These are phyloP conservation scores for Penicillium paxilli DNA, from an alignment of 495 filamentous ascomycete genomes.

Conservation along the genomic window DNA sequence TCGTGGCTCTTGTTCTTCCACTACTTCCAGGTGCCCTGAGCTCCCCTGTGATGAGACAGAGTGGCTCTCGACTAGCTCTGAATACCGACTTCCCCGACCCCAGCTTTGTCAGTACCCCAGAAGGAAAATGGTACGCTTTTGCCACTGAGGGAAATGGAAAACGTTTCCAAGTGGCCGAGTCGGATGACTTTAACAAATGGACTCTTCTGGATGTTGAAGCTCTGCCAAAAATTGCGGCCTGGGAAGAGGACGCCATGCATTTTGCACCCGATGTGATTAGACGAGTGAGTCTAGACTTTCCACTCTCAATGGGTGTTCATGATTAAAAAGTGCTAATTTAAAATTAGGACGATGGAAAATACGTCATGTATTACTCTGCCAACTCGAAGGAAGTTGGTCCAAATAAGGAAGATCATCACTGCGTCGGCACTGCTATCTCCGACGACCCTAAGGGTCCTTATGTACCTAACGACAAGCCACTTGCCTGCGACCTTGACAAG, in stretches of 20 bases:
- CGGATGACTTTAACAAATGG: constrained; percentile 36
- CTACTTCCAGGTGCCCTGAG: constrained; percentile 9
- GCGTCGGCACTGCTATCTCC: constrained; percentile 54
- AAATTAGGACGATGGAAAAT: constrained; percentile 44
- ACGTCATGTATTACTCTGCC: constrained; percentile 63
- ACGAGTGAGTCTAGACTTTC: constrained; percentile 25
- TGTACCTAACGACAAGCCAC: constrained; percentile 38
- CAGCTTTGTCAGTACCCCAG: constrained; percentile 29
- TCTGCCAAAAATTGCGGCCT: constrained; percentile 31
- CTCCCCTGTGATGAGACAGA: constrained; percentile 20
- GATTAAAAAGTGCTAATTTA: constrained; percentile 1
- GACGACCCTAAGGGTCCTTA: constrained; percentile 51
- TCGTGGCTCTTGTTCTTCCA: constrained; percentile 9
- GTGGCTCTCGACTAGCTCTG: constrained; percentile 29
- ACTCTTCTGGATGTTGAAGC: constrained; percentile 38
- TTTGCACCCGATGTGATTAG: constrained; percentile 44
- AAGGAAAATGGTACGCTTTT: constrained; percentile 42
- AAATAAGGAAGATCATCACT: constrained; percentile 40
- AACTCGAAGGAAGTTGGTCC: constrained; percentile 28
- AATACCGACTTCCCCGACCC: constrained; percentile 41
- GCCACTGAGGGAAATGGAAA: constrained; percentile 37
- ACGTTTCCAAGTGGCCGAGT: constrained; percentile 36
- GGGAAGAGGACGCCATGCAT: constrained; percentile 33
- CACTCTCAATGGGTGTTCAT: background rate
- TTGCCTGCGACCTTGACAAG: constrained; percentile 49